Percentiles rank a stretch among this genome's conserved stretches.
These are phyloP conservation scores for Nigrograna mackinnonii DNA, from an alignment of 2,329 filamentous ascomycete genomes.

Conservation along the genomic window DNA sequence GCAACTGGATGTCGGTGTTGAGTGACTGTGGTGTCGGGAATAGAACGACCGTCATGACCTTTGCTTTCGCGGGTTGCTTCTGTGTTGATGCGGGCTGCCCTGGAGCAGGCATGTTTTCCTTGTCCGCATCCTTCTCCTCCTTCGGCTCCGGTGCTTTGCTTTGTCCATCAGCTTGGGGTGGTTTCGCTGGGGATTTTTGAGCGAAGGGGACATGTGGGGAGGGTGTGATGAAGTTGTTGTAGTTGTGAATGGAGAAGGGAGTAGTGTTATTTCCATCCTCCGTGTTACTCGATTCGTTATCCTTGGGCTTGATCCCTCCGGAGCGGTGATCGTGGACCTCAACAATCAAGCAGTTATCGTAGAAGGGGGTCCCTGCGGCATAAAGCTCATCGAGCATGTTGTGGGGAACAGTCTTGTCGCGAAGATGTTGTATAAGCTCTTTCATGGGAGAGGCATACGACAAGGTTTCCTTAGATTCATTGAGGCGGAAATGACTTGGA, in stretches of 20 bases:
- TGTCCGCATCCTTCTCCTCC: slow-evolving; percentile 50
- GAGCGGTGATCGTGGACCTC: slow-evolving; percentile 89
- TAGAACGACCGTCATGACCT: slow-evolving; percentile 77
- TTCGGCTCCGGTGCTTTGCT: slow-evolving; percentile 24
- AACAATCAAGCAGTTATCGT: slow-evolving; percentile 93
- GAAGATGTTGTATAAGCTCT: slow-evolving; percentile 76
- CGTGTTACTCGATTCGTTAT: slow-evolving; percentile 46
- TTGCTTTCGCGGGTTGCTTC: slow-evolving; percentile 55
- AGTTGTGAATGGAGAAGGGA: slow-evolving; percentile 88
- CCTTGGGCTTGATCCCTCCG: slow-evolving; percentile 60
- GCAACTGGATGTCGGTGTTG: slow-evolving; percentile 74
- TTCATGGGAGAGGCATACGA: slow-evolving; percentile 92
- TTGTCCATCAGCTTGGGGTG: slow-evolving; percentile 22
- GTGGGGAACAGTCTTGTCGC: slow-evolving; percentile 78
- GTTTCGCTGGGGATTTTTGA: slow-evolving; percentile 27
- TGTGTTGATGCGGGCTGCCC: slow-evolving; percentile 44
- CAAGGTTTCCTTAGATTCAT: slow-evolving; percentile 91
- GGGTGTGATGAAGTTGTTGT: slow-evolving; percentile 86
- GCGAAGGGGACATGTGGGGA: slow-evolving; percentile 81
- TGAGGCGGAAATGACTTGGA: slow-evolving; percentile 77
- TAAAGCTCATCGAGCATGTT: slow-evolving; percentile 82
- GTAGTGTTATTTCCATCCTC: slow-evolving; percentile 60
- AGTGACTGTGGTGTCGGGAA: slow-evolving; percentile 79
- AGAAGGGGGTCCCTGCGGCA: slow-evolving; percentile 75
- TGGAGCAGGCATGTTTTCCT: slow-evolving; percentile 62